These are phyloP conservation scores for Hypoxylon intermedium DNA, from an alignment of 495 filamentous ascomycete species.

Conservation along the genomic window DNA sequence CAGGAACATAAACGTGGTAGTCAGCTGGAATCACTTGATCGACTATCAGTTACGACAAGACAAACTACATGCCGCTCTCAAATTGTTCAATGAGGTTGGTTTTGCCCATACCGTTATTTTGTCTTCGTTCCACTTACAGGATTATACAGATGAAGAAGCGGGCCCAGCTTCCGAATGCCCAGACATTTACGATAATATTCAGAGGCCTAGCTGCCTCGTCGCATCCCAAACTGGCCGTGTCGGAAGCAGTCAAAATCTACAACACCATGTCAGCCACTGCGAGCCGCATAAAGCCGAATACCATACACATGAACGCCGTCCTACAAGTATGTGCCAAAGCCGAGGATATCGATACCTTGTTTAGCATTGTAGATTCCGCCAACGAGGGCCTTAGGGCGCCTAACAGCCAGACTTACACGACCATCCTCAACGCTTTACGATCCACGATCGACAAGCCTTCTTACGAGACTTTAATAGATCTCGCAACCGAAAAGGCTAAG, in stretches of 20 bases:
- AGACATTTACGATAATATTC: slow-evolving; percentile 84
- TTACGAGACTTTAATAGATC: slow-evolving; percentile 15
- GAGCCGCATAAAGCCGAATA: slow-evolving; percentile 66
- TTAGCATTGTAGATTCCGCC: slow-evolving; percentile 72
- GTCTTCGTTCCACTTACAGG: background rate
- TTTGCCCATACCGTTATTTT: background rate
- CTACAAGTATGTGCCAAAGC: slow-evolving; percentile 77
- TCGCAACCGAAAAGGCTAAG: slow-evolving; percentile 47
- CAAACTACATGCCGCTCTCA: slow-evolving; percentile 67
- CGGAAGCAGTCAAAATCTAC: slow-evolving; percentile 73
- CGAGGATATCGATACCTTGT: slow-evolving; percentile 75
- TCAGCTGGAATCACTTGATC: slow-evolving; percentile 88
- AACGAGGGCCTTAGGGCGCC: slow-evolving; percentile 66
- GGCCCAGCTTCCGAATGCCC: slow-evolving; percentile 71
- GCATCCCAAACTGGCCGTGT: slow-evolving; percentile 59
- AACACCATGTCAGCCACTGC: slow-evolving; percentile 67
- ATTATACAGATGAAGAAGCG: slow-evolving; percentile 92
- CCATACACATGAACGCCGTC: slow-evolving; percentile 85
- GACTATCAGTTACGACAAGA: slow-evolving; percentile 69
- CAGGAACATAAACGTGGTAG: slow-evolving; percentile 63
- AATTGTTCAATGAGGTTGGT: slow-evolving; percentile 83
- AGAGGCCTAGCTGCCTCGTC: slow-evolving; percentile 69
- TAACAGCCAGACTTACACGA: slow-evolving; percentile 76
- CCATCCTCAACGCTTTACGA: slow-evolving; percentile 75
- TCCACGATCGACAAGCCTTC: slow-evolving; percentile 22